A percentile compares a stretch with the other conserved stretches of the same genome.
Evolutionary conservation across 768 basidiomycete genomes (phyloP).

Genomic region (Kwoniella mangroviensis): DNA sequence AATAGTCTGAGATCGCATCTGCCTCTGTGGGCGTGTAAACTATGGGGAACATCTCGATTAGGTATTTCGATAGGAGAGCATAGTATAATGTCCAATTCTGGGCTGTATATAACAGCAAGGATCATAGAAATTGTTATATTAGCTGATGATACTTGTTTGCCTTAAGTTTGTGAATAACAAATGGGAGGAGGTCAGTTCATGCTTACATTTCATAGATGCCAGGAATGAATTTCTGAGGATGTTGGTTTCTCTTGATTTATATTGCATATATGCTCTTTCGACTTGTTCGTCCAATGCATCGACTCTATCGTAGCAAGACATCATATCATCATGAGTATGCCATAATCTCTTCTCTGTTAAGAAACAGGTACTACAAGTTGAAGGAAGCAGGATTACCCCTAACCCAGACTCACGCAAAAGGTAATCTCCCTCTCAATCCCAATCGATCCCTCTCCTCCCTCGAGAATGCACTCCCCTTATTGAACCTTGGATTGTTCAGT

Average conservation of each 20-base stretch:
- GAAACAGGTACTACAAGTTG: background rate
- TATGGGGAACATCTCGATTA: slow-evolving; percentile 64
- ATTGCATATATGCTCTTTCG: slow-evolving; percentile 72
- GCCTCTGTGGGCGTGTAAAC: slow-evolving; percentile 62
- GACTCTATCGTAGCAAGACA: slow-evolving; percentile 61
- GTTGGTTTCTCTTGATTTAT: slow-evolving; percentile 57
- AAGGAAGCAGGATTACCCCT: too few relatives aligned
- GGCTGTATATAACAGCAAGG: slow-evolving; percentile 27
- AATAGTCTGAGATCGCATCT: slow-evolving; percentile 81
- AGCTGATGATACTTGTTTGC: background rate
- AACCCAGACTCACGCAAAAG: slow-evolving; percentile 44
- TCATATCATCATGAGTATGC: background rate
- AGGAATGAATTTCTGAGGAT: slow-evolving; percentile 73
- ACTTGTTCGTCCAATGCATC: slow-evolving; percentile 78
- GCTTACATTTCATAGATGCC: slow-evolving; percentile 49
- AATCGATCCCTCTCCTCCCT: slow-evolving; percentile 70
- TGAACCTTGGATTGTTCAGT: slow-evolving; percentile 67
- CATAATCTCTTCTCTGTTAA: background rate
- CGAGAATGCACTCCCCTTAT: slow-evolving; percentile 75
- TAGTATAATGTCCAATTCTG: slow-evolving; percentile 73
- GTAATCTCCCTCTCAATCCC: slow-evolving; percentile 61
- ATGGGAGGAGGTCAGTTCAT: background rate
- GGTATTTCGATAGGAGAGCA: slow-evolving; percentile 65
- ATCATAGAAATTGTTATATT: background rate
- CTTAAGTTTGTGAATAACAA: too few relatives aligned